These are phyloP conservation scores for Biscutella laevigata DNA, from an alignment of 441 rosid genomes.

Conservation along the genomic window DNA sequence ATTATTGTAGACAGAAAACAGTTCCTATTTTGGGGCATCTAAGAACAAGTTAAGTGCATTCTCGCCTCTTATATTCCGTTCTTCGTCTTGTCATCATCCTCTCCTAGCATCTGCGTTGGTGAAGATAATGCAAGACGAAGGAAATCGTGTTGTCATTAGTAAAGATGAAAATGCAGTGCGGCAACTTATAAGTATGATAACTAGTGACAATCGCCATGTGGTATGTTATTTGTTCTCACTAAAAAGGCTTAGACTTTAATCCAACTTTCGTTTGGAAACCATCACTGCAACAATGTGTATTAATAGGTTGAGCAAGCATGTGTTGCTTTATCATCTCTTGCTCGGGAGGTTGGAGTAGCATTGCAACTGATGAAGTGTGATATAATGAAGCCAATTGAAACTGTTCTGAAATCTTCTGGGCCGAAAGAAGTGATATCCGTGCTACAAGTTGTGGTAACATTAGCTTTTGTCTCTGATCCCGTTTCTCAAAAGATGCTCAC, in stretches of 20 bases:
- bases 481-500: conserved; percentile 69
- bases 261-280: conserved; percentile 9
- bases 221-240: conserved; percentile 32
- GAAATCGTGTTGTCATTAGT: conserved; percentile 74
- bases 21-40: conserved; percentile 88
- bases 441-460: conserved; percentile 72
- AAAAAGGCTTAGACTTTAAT: too few relatives aligned
- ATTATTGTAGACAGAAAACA: conserved; percentile 71
- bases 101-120: conserved; percentile 92
- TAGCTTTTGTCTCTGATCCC: conserved; percentile 79
- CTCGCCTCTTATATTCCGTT: conserved; percentile 94
- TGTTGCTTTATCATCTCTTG: conserved; percentile 83
- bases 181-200: conserved; percentile 97
- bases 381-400: conserved; percentile 87
- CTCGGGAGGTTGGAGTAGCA: conserved; percentile 81
- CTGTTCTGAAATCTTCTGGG: conserved; percentile 60
- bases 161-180: conserved; percentile 99
- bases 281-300: conserved; percentile 21
- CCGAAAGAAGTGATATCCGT: conserved; percentile 70
- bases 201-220: conserved; percentile 87
- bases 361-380: conserved; percentile 95
- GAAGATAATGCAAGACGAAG: conserved; percentile 93
- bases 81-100: conserved; percentile 97
- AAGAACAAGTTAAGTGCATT: conserved; percentile 92
- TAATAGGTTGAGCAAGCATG: conserved; percentile 95